Percentiles rank a stretch among this genome's conserved stretches.
phyloP scores from a whole-genome alignment of 1,284 basidiomycete genomes.

The Jaminaea rosea region DNA sequence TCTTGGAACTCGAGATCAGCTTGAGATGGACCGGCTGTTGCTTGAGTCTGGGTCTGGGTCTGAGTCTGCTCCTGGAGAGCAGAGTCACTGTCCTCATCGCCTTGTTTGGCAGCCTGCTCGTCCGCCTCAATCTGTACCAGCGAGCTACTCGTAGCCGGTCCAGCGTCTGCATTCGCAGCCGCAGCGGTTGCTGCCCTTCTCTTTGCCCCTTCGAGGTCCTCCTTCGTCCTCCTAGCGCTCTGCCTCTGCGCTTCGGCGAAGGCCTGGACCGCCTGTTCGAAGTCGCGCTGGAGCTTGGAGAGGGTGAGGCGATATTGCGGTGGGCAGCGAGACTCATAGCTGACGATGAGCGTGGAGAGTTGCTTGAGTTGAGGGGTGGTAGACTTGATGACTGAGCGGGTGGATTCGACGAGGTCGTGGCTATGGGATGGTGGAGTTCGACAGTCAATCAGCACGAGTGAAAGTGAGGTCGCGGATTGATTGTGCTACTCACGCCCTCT shows the following conservation, averaged over 20 bases:
- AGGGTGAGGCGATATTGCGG: conserved; percentile 49
- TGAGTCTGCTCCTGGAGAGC: conserved; percentile 25
- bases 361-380: conserved; percentile 85
- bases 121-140: conserved; percentile 4
- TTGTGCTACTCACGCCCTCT: conserved; percentile 60
- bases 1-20: conserved; percentile 95
- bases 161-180: background rate
- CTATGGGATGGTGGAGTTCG: no score
- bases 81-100: background rate
- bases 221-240: conserved; percentile 72
- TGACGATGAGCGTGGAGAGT: conserved; percentile 18
- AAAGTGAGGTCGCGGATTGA: background rate
- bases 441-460: no score
- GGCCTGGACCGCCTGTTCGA: conserved; percentile 74
- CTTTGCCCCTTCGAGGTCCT: conserved; percentile 61
- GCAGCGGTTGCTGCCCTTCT: conserved; percentile 1
- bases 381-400: conserved; percentile 84
- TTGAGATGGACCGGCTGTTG: conserved; percentile 51
- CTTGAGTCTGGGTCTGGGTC: conserved; percentile 37
- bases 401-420: conserved; percentile 78
- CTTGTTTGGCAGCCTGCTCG: conserved; percentile 1
- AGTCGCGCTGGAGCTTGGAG: conserved; percentile 84
- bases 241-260: conserved; percentile 86
- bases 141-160: conserved; percentile 4
- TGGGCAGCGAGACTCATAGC: background rate